phyloP scores from a whole-genome alignment of 2,329 filamentous ascomycete species.

The Aureobasidium pullulans region DNA sequence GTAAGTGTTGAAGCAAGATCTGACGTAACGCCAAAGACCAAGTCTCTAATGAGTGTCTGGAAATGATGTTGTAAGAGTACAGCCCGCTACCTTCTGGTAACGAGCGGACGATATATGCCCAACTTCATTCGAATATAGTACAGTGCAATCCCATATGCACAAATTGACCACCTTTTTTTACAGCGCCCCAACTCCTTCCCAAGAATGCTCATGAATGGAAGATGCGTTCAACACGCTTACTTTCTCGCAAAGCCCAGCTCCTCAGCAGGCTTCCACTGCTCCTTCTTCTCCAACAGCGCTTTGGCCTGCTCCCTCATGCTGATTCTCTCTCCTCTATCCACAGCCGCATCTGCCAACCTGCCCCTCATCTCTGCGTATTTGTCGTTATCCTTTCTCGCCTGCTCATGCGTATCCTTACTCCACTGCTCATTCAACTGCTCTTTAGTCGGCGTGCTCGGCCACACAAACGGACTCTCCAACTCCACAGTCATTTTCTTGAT shows the following conservation, averaged over 20 bases:
- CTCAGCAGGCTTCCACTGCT: conserved; percentile 47
- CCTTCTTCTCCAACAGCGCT: conserved; percentile 52
- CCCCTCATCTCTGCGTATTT: conserved; percentile 29
- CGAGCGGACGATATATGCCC: background rate
- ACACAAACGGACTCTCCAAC: conserved; percentile 79
- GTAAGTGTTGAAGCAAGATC: background rate
- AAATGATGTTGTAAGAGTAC: background rate
- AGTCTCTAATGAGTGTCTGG: too few relatives aligned
- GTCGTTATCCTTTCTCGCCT: conserved; percentile 32
- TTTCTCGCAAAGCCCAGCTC: background rate
- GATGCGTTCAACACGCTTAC: background rate
- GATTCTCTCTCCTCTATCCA: conserved; percentile 31
- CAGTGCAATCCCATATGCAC: conserved; percentile 11
- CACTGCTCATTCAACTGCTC: conserved; percentile 46
- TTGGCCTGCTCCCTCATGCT: conserved; percentile 54
- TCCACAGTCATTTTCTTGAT: conserved; percentile 95
- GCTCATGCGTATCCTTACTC: conserved; percentile 23
- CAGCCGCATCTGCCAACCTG: conserved; percentile 29
- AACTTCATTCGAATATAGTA: conserved; percentile 3
- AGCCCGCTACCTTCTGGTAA: background rate
- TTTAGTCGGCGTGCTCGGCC: conserved; percentile 64
- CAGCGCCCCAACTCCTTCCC: conserved; percentile 5
- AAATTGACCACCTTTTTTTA: background rate
- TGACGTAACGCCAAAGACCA: too few relatives aligned
- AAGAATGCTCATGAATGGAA: background rate